A percentile compares a stretch with the other conserved stretches of the same genome.
These are phyloP conservation scores for Orbilia ellipsospora DNA, from an alignment of 2,329 filamentous ascomycete species.

Conservation along the genomic window DNA sequence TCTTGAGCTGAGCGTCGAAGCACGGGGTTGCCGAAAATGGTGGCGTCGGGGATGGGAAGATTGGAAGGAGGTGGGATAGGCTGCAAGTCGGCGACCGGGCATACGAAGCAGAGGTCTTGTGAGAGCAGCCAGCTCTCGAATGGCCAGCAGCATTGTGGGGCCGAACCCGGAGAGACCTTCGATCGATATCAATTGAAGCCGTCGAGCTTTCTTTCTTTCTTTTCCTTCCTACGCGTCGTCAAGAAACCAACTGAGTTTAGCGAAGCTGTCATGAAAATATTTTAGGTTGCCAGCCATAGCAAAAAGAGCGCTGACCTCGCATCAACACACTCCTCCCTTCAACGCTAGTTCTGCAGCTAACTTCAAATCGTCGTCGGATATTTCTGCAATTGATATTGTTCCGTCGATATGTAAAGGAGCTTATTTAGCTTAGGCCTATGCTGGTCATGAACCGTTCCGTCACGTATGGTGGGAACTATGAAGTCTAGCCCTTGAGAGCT, in stretches of 20 bases:
- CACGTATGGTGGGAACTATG: neutral
- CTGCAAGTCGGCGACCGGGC: conserved; percentile 48
- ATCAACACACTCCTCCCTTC: conserved; percentile 6
- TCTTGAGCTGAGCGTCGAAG: conserved; percentile 15
- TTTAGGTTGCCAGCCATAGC: neutral
- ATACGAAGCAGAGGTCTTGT: conserved; percentile 36
- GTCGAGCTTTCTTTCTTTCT: conserved; percentile 13
- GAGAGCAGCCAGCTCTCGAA: conserved; percentile 35
- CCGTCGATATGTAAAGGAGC: neutral
- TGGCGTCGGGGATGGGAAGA: conserved; percentile 43
- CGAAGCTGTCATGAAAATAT: conserved; percentile 8
- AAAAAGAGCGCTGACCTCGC: neutral
- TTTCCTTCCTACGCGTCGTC: conserved; percentile 70
- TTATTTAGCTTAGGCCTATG: neutral
- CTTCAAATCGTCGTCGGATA: neutral
- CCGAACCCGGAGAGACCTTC: conserved; percentile 11
- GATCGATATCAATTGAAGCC: neutral
- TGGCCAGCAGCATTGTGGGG: conserved; percentile 28
- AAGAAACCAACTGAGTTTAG: conserved; percentile 60
- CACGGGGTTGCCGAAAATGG: conserved; percentile 46
- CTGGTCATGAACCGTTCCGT: neutral
- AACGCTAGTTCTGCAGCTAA: neutral
- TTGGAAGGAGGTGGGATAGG: conserved; percentile 34
- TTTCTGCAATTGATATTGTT: neutral
- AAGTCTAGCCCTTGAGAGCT: neutral